A percentile compares a stretch with the other conserved stretches of the same genome.
phyloP scores from a whole-genome alignment of 73 alveolate species.

The Paramecium caudatum region DNA sequence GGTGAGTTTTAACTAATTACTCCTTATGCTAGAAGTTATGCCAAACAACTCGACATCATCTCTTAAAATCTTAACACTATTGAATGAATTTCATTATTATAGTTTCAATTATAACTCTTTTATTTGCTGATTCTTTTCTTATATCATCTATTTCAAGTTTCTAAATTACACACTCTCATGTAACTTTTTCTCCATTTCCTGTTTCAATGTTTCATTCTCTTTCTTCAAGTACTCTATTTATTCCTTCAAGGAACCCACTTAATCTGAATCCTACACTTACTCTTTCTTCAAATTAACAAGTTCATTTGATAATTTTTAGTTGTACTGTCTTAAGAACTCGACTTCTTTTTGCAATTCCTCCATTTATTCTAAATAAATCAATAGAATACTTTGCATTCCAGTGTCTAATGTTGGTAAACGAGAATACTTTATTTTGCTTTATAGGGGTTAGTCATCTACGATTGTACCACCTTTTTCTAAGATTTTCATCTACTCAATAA shows the following conservation, averaged over 20 bases:
- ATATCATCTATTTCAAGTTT: slow-evolving; percentile 44
- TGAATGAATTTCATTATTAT: slow-evolving; percentile 27
- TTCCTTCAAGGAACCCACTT: background rate
- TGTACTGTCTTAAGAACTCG: slow-evolving; percentile 56
- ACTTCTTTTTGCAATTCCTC: slow-evolving; percentile 11
- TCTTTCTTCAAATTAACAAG: slow-evolving; percentile 6
- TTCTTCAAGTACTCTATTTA: background rate
- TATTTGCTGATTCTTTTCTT: slow-evolving; percentile 38
- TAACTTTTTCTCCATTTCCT: slow-evolving; percentile 15
- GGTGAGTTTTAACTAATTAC: slow-evolving; percentile 46
- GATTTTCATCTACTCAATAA: slow-evolving; percentile 45
- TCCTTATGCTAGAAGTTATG: slow-evolving; percentile 27
- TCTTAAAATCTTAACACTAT: background rate
- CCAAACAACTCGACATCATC: background rate
- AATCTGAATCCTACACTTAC: background rate
- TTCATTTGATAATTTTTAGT: slow-evolving; percentile 38
- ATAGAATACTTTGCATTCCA: slow-evolving; percentile 7
- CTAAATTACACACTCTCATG: slow-evolving; percentile 32
- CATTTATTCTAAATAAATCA: background rate
- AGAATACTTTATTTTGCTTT: slow-evolving; percentile 1
- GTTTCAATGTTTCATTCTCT: background rate
- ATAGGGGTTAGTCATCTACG: background rate
- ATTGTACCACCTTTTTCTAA: slow-evolving; percentile 60
- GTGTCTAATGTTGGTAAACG: slow-evolving; percentile 51
- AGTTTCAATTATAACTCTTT: slow-evolving; percentile 16